Evolutionary conservation across 1,284 basidiomycete species (phyloP), one percentile per base, ranked within the genome.

Genomic region (Cryptococcus amylolentus): DNA sequence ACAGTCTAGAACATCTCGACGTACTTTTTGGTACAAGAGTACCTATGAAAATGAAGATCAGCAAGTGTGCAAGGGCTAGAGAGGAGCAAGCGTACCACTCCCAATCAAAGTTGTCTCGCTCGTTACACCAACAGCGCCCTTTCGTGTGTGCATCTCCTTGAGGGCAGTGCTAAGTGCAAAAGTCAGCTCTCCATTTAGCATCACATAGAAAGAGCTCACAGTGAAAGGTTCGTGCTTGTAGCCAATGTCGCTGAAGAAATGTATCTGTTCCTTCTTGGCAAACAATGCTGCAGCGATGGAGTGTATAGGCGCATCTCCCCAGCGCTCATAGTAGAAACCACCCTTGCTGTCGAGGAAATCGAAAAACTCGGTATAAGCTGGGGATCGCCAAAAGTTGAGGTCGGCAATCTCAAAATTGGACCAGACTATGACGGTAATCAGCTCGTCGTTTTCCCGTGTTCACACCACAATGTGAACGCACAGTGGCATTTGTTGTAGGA

Each of bases 281-380:
- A 92, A 89, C 26, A 91, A 72, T 0, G 86, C 83, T 0, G 84
- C 87, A 1, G 86, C 90, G 56, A 92, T 89, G 52, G 85, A 88
- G 67, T 91, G 89, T 7, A 92, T 83, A 4, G 89, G 91, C 8
- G 91, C 91, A 70, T 93, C 90, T 52, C 90, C 90, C 82, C 76
- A 78, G 60, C 76, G 67, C 55, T 91, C 89, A 66, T 91, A 91
- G 72, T 88, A 89, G 68, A 90, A 90, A 5, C 91, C 90, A 20
- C 91, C 91, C 48, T 83, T 83, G 13, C 80, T 74, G 62, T 94
- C 91, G 18, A 94, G 80, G 68, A 83, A 82, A 27, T 88, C 81
- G 66, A 93, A 94, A 78, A 86, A 93, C 51, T 84, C 82, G 60
- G 78, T 80, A 73, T 94, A 94, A 4, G 86, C 84, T 61, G 89